Percentiles rank a stretch among this genome's conserved stretches.
These are phyloP conservation scores for Botrytis squamosa DNA, from an alignment of 2,329 filamentous ascomycete species.

Conservation along the genomic window DNA sequence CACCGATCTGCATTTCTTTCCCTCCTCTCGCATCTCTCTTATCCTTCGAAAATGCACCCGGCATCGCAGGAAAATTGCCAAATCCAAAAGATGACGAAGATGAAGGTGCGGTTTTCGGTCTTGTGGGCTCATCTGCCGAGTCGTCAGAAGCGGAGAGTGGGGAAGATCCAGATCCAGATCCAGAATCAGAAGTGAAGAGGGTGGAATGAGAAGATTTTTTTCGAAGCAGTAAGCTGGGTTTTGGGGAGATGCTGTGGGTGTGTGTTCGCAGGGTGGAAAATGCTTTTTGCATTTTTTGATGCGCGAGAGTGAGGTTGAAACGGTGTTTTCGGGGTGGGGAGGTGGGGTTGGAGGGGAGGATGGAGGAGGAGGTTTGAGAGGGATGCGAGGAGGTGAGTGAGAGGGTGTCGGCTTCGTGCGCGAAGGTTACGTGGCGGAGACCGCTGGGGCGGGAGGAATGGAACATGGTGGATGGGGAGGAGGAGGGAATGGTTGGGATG, in stretches of 20 bases:
- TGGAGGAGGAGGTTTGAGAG: background rate
- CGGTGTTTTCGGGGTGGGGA: background rate
- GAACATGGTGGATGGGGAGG: background rate
- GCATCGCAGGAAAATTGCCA: too few relatives aligned
- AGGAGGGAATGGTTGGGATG: background rate
- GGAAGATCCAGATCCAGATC: background rate
- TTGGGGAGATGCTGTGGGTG: background rate
- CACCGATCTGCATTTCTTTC: background rate
- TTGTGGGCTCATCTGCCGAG: background rate
- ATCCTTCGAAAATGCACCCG: background rate
- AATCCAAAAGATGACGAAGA: background rate
- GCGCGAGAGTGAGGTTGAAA: background rate
- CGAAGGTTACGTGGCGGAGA: background rate
- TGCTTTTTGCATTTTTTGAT: background rate
- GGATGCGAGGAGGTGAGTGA: background rate
- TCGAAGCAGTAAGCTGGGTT: background rate
- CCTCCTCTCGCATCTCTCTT: fast-evolving
- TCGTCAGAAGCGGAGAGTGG: fast-evolving
- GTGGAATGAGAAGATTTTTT: background rate
- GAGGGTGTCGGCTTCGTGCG: background rate
- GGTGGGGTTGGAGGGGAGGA: background rate
- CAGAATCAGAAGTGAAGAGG: background rate
- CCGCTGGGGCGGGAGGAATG: background rate
- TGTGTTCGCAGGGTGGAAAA: background rate
- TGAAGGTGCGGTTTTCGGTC: background rate